These are phyloP conservation scores for Phyllosticta paracitricarpa DNA, from an alignment of 2,329 filamentous ascomycete genomes.

Conservation along the genomic window DNA sequence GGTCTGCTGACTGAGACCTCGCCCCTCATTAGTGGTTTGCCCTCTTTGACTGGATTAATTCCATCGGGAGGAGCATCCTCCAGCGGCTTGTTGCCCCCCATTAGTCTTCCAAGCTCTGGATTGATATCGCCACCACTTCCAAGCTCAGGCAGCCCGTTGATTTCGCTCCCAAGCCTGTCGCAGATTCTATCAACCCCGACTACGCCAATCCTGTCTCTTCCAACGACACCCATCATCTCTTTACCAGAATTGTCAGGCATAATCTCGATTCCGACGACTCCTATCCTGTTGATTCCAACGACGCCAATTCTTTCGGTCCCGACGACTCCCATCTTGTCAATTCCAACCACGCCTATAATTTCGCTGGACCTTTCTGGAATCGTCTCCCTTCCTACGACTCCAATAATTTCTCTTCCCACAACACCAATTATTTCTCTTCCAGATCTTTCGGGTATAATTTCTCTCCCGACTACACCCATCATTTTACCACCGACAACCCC, in stretches of 20 bases:
- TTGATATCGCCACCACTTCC: background rate
- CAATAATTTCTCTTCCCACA: background rate
- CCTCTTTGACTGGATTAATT: background rate
- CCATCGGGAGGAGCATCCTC: background rate
- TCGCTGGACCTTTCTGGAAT: background rate
- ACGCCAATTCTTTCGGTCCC: background rate
- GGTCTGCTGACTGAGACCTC: background rate
- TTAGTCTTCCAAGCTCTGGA: background rate
- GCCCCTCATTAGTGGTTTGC: background rate
- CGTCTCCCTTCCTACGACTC: too few species aligned
- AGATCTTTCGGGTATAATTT: background rate
- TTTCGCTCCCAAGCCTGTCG: background rate
- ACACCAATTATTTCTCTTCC: background rate
- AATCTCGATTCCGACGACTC: background rate
- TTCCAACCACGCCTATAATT: background rate
- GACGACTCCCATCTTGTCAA: too few species aligned
- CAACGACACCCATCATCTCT: background rate
- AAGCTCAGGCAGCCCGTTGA: background rate
- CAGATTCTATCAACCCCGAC: background rate
- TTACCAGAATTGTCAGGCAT: too few species aligned
- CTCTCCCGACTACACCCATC: background rate
- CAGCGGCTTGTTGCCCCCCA: background rate
- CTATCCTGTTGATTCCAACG: too few species aligned
- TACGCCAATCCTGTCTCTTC: background rate
- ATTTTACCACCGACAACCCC: background rate